Evolutionary conservation across 2,329 filamentous ascomycete species (phyloP).

Genomic region (Orbilia ellipsospora): DNA sequence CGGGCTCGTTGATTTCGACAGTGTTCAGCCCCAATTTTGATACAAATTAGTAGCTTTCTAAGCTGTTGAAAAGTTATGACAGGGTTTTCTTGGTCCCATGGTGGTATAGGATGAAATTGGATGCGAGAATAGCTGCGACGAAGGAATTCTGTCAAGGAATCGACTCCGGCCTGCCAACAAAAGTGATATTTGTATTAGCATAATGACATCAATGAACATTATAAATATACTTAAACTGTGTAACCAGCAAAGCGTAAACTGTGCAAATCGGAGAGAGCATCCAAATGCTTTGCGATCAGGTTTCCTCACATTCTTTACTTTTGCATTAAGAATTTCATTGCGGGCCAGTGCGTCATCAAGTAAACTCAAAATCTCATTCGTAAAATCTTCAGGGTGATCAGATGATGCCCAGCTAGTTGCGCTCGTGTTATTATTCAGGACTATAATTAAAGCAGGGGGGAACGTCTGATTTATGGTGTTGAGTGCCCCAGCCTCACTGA

Average conservation of each 20-base stretch:
- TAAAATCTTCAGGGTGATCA: too few species aligned
- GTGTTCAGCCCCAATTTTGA: too few species aligned
- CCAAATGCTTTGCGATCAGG: not conserved
- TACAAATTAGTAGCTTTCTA: too few species aligned
- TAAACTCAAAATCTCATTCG: too few species aligned
- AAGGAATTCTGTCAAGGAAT: constrained; percentile 4
- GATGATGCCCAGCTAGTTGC: too few species aligned
- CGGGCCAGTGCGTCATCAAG: not conserved
- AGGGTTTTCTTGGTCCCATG: too few species aligned
- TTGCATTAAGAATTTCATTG: not conserved
- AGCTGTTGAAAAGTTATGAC: too few species aligned
- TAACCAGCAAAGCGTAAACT: not conserved
- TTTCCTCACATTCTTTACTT: not conserved
- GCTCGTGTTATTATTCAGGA: not conserved
- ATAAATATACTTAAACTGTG: not conserved
- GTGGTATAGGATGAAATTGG: constrained; percentile 21
- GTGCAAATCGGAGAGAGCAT: not conserved
- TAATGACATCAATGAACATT: not conserved
- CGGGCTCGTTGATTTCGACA: too few species aligned
- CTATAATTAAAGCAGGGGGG: constrained; percentile 23
- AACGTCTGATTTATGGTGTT: constrained; percentile 19
- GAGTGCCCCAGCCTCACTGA: constrained; percentile 18
- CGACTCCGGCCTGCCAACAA: not conserved
- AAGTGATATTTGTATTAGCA: not conserved
- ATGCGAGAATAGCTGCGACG: constrained; percentile 19